A percentile compares a stretch with the other conserved stretches of the same genome.
Conservation (phyloP, 2,329 filamentous ascomycete genomes). For the Curvularia lunata region DNA sequence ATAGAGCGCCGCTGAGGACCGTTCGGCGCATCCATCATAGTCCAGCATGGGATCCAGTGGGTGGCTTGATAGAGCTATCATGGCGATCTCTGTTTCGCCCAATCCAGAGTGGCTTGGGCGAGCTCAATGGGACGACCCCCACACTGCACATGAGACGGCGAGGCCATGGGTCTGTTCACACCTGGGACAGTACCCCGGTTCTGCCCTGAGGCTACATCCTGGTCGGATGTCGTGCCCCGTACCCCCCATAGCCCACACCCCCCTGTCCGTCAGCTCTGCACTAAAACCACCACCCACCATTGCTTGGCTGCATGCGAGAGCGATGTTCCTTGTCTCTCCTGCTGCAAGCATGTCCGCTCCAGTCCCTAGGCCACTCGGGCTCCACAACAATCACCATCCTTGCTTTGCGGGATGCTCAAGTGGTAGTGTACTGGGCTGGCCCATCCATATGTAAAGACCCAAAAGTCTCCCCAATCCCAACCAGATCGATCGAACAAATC, state of each 20-base stretch:
- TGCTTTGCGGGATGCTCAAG: slow-evolving; percentile 39
- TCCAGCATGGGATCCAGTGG: slow-evolving; percentile 16
- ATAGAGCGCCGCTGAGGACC: not conserved
- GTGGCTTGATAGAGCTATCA: slow-evolving; percentile 13
- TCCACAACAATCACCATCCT: slow-evolving; percentile 46
- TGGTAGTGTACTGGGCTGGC: slow-evolving; percentile 32
- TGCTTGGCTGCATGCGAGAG: slow-evolving; percentile 45
- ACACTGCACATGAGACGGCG: slow-evolving; percentile 44
- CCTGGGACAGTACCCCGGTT: slow-evolving; percentile 33
- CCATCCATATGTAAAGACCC: slow-evolving; percentile 45
- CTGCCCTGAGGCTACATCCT: slow-evolving; percentile 38
- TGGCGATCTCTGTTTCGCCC: slow-evolving; percentile 21
- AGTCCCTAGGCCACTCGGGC: slow-evolving; percentile 36
- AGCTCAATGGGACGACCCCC: slow-evolving; percentile 36
- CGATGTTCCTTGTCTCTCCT: slow-evolving; percentile 41
- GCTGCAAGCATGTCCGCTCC: slow-evolving; percentile 42
- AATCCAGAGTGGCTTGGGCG: slow-evolving; percentile 37
- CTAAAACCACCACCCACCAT: slow-evolving; percentile 43
- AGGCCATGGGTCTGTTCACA: slow-evolving; percentile 41
- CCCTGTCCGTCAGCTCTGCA: slow-evolving; percentile 35
- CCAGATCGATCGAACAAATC: slow-evolving; percentile 33
- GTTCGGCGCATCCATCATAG: not conserved
- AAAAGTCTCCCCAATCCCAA: slow-evolving; percentile 38
- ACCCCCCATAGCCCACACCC: slow-evolving; percentile 23
- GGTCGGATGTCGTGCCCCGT: slow-evolving; percentile 35